Percentiles rank a stretch among this genome's conserved stretches.
Conservation (phyloP, 2,329 filamentous ascomycete genomes). For the Monascus ruber region DNA sequence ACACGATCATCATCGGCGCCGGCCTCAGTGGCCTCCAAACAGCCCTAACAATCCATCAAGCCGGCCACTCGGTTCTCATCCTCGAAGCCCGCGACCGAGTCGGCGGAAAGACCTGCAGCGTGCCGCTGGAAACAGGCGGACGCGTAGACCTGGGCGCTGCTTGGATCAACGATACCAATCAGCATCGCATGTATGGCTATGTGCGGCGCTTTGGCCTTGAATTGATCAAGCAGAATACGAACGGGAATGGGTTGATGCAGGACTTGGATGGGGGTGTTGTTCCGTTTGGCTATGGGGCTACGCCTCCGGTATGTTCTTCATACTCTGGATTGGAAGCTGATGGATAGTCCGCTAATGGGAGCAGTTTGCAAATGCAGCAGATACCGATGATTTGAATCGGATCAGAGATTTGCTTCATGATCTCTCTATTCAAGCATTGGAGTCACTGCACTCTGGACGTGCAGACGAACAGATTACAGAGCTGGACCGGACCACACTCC, state of each 20-base stretch:
- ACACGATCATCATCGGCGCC: conserved; percentile 27
- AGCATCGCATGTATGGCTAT: conserved; percentile 14
- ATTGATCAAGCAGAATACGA: conserved; percentile 20
- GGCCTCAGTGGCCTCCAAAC: conserved; percentile 29
- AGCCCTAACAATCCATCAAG: conserved; percentile 18
- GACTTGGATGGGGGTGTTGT: conserved; percentile 2
- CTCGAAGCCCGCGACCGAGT: conserved; percentile 33
- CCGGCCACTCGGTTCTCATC: conserved; percentile 22
- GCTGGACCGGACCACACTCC: conserved; percentile 2
- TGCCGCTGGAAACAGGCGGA: conserved; percentile 12
- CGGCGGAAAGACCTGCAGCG: conserved; percentile 28
- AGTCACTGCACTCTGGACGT: too few relatives aligned
- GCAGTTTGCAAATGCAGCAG: too few relatives aligned
- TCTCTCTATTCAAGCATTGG: too few relatives aligned
- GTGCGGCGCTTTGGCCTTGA: conserved; percentile 15
- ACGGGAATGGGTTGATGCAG: conserved; percentile 19
- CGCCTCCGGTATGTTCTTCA: conserved; percentile 1
- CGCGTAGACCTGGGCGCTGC: conserved; percentile 14
- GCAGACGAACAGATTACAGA: not conserved
- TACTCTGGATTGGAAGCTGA: too few relatives aligned
- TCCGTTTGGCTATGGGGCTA: conserved; percentile 1
- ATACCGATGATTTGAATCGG: too few relatives aligned
- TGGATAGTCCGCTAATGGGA: too few relatives aligned
- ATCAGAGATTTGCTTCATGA: too few relatives aligned
- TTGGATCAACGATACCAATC: conserved; percentile 9